phyloP scores from a whole-genome alignment of 2,329 filamentous ascomycete species.

The Colletotrichum spaethianum region DNA sequence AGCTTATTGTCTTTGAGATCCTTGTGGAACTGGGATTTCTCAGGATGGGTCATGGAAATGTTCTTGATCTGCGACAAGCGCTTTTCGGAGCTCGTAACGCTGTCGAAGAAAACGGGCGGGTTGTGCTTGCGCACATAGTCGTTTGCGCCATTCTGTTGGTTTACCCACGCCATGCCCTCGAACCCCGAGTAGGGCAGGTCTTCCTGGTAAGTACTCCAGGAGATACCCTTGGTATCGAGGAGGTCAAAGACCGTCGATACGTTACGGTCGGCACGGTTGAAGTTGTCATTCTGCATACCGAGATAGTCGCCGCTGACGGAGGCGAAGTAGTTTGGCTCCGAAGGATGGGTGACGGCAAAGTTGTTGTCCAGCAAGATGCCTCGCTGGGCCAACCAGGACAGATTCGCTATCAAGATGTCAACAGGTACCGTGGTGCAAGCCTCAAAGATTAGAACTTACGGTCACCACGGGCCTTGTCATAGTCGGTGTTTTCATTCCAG shows the following conservation, averaged over 20 bases:
- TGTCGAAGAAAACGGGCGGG: constrained; percentile 75
- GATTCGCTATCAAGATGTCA: constrained; percentile 43
- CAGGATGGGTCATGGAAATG: constrained; percentile 62
- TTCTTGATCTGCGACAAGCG: constrained; percentile 82
- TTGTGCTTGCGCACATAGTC: constrained; percentile 91
- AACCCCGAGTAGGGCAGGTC: constrained; percentile 83
- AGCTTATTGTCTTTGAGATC: constrained; percentile 75
- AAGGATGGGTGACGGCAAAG: constrained; percentile 74
- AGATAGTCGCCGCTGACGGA: constrained; percentile 74
- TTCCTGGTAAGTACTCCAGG: constrained; percentile 83
- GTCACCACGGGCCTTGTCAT: constrained; percentile 74
- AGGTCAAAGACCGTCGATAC: constrained; percentile 78
- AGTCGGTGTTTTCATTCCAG: constrained; percentile 85
- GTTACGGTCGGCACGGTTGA: constrained; percentile 71
- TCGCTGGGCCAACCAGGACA: constrained; percentile 48
- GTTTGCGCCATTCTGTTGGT: constrained; percentile 76
- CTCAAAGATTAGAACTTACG: constrained; percentile 41
- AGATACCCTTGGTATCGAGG: constrained; percentile 74
- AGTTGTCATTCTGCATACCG: constrained; percentile 73
- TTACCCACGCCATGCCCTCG: constrained; percentile 74
- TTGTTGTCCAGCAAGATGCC: constrained; percentile 52
- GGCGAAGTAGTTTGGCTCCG: constrained; percentile 78
- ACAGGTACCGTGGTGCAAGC: background rate
- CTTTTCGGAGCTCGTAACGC: constrained; percentile 69
- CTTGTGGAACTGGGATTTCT: constrained; percentile 70